Conservation (phyloP, 2,329 filamentous ascomycete species). For the Tolypocladium nubicola region DNA sequence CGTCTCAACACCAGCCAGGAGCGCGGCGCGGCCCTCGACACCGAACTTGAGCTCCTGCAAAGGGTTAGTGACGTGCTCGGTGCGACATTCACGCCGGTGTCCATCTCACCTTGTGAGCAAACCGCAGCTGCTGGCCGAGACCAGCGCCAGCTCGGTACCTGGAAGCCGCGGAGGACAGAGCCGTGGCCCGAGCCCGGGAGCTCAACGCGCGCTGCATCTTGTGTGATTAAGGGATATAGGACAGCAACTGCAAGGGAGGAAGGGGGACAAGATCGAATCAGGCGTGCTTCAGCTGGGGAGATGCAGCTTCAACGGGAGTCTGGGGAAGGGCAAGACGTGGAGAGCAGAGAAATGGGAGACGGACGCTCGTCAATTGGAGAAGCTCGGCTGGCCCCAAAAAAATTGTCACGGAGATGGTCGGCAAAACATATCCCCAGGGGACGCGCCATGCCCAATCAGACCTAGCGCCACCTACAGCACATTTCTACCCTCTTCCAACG, state of each 20-base stretch:
- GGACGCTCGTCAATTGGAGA: constrained; percentile 7
- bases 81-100: not conserved
- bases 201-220: constrained; percentile 95
- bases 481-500: constrained; percentile 28
- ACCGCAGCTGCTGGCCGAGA: constrained; percentile 81
- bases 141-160: constrained; percentile 54
- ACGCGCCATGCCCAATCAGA: constrained; percentile 17
- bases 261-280: not conserved
- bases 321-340: constrained; percentile 1
- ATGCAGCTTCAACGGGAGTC: constrained; percentile 4
- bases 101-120: constrained; percentile 80
- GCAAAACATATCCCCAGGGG: constrained; percentile 24
- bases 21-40: constrained; percentile 80
- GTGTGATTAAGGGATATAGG: constrained; percentile 16
- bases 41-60: constrained; percentile 92
- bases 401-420: constrained; percentile 28
- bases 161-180: constrained; percentile 59
- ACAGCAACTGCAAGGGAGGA: constrained; percentile 13
- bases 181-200: constrained; percentile 68
- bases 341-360: constrained; percentile 2
- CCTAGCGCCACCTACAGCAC: constrained; percentile 15
- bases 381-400: constrained; percentile 22
- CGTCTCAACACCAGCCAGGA: constrained; percentile 92
- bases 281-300: constrained; percentile 1
- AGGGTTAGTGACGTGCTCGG: not conserved